These are phyloP conservation scores for Corylus americana DNA, from an alignment of 306 rosid species.

Conservation along the genomic window DNA sequence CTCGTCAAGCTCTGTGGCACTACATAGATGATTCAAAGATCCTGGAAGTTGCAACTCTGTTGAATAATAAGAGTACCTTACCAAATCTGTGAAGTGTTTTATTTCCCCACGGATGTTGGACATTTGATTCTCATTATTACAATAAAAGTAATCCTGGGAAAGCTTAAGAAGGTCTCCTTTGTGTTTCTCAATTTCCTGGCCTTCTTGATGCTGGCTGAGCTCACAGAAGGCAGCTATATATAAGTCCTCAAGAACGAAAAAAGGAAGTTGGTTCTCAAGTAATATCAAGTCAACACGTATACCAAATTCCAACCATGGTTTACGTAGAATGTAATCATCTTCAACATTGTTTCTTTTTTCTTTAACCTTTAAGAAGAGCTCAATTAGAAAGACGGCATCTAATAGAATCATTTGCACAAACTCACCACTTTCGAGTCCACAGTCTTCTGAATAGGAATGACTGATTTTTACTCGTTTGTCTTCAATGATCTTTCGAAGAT, in stretches of 20 bases:
- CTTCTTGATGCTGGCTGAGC: no score
- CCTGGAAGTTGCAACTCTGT: fast-evolving
- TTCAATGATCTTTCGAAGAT: not conserved
- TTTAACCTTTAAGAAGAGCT: not conserved
- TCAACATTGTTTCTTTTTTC: no score
- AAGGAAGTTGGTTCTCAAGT: conserved; percentile 39
- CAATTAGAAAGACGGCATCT: conserved; percentile 33
- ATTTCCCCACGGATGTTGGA: no score
- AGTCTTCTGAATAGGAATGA: not conserved
- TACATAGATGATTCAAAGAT: no score
- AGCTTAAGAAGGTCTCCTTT: no score
- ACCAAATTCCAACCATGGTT: conserved; percentile 27
- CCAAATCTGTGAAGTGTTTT: no score
- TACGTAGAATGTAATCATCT: no score
- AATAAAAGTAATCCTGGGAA: no score
- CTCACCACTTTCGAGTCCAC: fast-evolving
- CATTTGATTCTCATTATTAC: no score
- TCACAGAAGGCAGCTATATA: not conserved
- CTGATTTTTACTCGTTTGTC: not conserved
- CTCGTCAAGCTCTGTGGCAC: no score
- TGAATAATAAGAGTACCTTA: no score
- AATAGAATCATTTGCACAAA: not conserved
- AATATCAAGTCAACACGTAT: conserved; percentile 18
- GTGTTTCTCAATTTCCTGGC: no score
- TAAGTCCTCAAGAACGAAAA: conserved; percentile 11